Evolutionary conservation across 768 basidiomycete genomes (phyloP).

Genomic region (Rhodotorula babjevae): DNA sequence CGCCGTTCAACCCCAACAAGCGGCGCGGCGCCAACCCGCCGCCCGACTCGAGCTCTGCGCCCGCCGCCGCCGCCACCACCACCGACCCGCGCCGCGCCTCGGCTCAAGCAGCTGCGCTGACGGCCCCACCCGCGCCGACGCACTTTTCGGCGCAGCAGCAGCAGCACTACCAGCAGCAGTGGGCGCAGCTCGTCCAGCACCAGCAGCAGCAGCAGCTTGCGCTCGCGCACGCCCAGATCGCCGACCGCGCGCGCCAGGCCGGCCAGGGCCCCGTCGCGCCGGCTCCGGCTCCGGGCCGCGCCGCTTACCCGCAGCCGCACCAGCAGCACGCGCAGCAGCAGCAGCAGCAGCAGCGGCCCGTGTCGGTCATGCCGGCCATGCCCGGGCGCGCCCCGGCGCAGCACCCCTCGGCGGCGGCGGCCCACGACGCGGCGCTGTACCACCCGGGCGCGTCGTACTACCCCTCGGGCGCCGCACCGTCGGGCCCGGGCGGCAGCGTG

Average conservation of each 20-base stretch:
- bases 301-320: no score
- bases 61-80: not conserved
- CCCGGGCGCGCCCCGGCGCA: not conserved
- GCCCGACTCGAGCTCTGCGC: not conserved
- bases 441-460: not conserved
- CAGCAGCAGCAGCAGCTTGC: conserved; percentile 1
- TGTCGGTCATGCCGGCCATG: conserved; percentile 15
- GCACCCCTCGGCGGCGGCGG: not conserved
- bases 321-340: not conserved
- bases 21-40: not conserved
- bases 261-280: no score
- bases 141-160: conserved; percentile 12
- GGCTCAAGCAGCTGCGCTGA: not conserved
- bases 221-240: not conserved
- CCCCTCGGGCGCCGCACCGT: not conserved
- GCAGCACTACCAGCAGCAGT: conserved; percentile 1
- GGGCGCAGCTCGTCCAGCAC: conserved; percentile 6
- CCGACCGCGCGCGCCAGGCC: not conserved
- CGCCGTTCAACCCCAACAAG: conserved; percentile 40
- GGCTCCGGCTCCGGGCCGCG: no score
- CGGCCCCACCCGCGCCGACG: not conserved
- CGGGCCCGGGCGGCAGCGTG: conserved; percentile 25
- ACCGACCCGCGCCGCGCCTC: conserved; percentile 10
- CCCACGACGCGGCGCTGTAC: not conserved
- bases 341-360: not conserved